Evolutionary conservation across 208 protist genomes (phyloP).

Genomic region (Wallacemonas sp.): DNA sequence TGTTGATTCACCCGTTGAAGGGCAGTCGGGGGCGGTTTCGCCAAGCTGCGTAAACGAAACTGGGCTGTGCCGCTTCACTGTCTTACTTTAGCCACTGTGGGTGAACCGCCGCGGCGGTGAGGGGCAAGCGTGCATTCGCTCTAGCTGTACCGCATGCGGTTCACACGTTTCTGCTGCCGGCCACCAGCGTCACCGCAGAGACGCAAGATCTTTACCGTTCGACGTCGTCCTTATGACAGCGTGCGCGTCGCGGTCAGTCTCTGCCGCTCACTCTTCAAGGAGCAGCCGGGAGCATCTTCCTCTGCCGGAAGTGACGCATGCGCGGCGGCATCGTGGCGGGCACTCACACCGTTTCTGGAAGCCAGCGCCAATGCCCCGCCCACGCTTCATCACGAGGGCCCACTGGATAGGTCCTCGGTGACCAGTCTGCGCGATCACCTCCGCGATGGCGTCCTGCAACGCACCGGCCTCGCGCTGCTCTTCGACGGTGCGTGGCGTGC

Average conservation of each 20-base stretch:
- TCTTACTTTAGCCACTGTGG: too few relatives aligned
- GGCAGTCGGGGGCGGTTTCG: too few relatives aligned
- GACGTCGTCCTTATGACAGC: slow-evolving; percentile 18
- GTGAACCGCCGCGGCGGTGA: too few relatives aligned
- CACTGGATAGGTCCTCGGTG: slow-evolving; percentile 6
- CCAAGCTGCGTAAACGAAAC: too few relatives aligned
- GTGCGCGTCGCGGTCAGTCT: slow-evolving; percentile 18
- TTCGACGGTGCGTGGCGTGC: slow-evolving; percentile 1
- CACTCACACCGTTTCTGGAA: not conserved
- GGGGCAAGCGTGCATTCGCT: too few relatives aligned
- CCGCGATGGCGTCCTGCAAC: not conserved
- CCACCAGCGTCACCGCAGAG: not conserved
- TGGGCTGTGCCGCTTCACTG: too few relatives aligned
- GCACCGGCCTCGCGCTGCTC: not conserved
- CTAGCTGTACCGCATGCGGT: too few relatives aligned
- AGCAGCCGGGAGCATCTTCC: not conserved
- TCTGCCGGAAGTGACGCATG: not conserved
- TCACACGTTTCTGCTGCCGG: not conserved
- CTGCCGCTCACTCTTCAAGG: slow-evolving; percentile 15
- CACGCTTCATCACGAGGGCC: slow-evolving; percentile 34
- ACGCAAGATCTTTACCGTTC: slow-evolving; percentile 3
- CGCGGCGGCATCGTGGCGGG: not conserved
- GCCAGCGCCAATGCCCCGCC: slow-evolving; percentile 14
- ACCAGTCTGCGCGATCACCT: slow-evolving; percentile 11
- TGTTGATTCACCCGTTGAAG: too few relatives aligned